Conservation (phyloP, 202 grass and related monocot species). For the Schoenoplectus triqueter region DNA sequence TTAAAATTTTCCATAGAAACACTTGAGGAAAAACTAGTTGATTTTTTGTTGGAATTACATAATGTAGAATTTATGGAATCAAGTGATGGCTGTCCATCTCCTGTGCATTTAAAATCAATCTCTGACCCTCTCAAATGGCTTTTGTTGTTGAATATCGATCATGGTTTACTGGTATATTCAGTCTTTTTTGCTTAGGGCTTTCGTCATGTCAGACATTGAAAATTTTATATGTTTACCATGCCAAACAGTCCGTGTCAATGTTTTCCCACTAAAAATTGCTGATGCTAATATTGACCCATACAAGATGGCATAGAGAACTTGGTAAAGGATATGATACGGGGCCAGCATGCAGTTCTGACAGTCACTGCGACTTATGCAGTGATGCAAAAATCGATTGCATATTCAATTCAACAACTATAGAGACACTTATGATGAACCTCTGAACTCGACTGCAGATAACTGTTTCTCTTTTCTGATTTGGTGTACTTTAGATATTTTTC, state of each 20-base stretch:
- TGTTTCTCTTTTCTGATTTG: neutral
- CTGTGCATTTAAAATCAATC: neutral
- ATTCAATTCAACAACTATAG: neutral
- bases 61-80: too few relatives aligned
- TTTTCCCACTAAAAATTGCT: neutral
- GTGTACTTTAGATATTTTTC: neutral
- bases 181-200: neutral
- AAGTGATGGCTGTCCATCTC: too few relatives aligned
- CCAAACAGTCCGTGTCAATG: neutral
- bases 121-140: neutral
- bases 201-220: neutral
- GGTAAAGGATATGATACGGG: neutral
- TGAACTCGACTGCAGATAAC: neutral
- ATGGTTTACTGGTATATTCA: neutral
- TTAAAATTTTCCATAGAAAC: too few relatives aligned
- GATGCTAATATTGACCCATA: neutral
- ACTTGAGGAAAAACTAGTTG: too few relatives aligned
- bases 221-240: neutral
- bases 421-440: neutral
- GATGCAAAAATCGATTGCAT: neutral
- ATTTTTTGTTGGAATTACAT: too few relatives aligned
- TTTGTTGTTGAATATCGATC: neutral
- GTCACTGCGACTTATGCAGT: neutral
- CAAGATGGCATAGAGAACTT: neutral
- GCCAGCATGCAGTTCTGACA: neutral